Evolutionary conservation across 2,329 filamentous ascomycete genomes (phyloP), one percentile per base, ranked within the genome.

Genomic region (Ciborinia camelliae): DNA sequence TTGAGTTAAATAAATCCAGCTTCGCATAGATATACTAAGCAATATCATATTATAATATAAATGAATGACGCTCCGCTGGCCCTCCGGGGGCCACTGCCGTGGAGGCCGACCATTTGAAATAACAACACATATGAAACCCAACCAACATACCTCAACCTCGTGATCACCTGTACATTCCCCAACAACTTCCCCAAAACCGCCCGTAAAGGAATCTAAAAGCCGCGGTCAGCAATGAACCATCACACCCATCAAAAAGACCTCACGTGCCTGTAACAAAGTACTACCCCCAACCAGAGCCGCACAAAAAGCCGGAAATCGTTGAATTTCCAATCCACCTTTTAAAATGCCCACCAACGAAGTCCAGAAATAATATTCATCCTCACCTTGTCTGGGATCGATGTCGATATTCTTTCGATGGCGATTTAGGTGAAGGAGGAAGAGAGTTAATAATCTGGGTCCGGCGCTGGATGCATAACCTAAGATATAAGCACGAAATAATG

Each of bases 281-380:
- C 81, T 83, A 47, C 85, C 85, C 41, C 86, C 86, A 47, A 85
- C 81, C 12, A 88, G 75, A 8, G 80, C 78, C 9, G 85, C 86
- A 73, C 86, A 88, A 72, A 88, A 88, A 4, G 84, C 79, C 51
- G 86, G 84, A 71, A 88, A 88, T 10, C 85, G 79, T 66, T 82
- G 81, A 63, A 78, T 76, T 52, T 84, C 82, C 20, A 87, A 75
- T 3, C 83, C 84, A 9, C 79, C 79, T 48, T 75, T 76, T 41
- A 87, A 72, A 64, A 85, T 81, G 51, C 72, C 76, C 45, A 69
- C 12, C 0, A 73, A 62, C 62, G 73, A 71, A 35, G 78, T 72
- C 57, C 74, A 77, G 68, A 69, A 72, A 68, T 70, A 37, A 28
- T 26, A 30, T 51, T 58, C 68, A 59, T 75, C 72, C 59, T 70